Base-by-base conservation (phyloP, 306 rosid species). In the Cicer judaicum region DNA sequence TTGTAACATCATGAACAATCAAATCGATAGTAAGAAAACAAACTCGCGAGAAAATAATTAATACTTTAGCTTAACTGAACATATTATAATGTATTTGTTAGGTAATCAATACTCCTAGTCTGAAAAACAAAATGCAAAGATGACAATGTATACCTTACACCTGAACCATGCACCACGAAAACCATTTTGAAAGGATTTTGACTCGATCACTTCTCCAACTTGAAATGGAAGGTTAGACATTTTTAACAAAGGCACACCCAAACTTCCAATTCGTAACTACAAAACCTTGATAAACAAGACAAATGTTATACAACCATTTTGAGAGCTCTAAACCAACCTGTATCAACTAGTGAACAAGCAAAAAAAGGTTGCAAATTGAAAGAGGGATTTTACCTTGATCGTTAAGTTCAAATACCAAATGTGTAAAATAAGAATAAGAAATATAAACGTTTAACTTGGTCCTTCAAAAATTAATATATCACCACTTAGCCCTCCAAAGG, bases 131-230 rank as follows among this genome's bases (percentile, higher is more conserved):
- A 59, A 36, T 14, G 11, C 44, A 64, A 46, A 60, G 52, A 64
- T 49, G 40, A 63, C 41, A 21, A 72, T 21, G 44, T 36, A 46
- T 87, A 93, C 98, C 98, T 87, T 89, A 81, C 90, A 89, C 8
- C 84, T 85, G 69, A 93, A 93, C 98, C 98, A 93, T 16, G 97
- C 89, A 64, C 97, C 96, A 19, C 97, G 98, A 77, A 6, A 93
- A 48, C 98, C 98, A 21, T 0, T 1, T 59, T 49, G 13, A 78
- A 91, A 91, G 36, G 83, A 55, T 72, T 82, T 82, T 34, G 87
- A 78, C 85, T 93, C 98, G 3, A 82, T 82, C 62, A 46, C 16
- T 7, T 91, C 85, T 15, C 87, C 92, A 67, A 78, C 82, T 79
- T 82, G n/a, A 80, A 93, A 91, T 36, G 88, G 91, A 81, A 83